Percentiles rank a stretch among this genome's conserved stretches.
Evolutionary conservation across 257 asterid species (phyloP).

Genomic region (Nicotiana undulata): DNA sequence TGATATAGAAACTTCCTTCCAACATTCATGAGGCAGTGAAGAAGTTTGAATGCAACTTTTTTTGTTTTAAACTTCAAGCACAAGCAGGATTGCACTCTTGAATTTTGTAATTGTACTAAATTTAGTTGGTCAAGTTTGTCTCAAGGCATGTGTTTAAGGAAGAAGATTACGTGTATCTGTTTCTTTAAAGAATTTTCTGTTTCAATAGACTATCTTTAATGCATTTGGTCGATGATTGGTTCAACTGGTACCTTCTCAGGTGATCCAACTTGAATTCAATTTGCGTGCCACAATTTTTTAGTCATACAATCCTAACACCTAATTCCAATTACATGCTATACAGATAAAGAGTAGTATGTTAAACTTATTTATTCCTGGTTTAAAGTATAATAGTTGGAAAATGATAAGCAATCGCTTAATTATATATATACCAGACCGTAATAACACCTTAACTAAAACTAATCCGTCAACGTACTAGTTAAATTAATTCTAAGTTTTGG

Average conservation of each 20-base stretch:
- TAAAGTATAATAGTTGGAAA: too few species aligned
- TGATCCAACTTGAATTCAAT: not conserved
- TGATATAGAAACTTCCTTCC: not conserved
- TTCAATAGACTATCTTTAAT: not conserved
- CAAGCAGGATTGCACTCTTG: not conserved
- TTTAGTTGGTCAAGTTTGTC: not conserved
- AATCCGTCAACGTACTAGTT: too few species aligned
- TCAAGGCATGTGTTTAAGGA: not conserved
- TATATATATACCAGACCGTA: too few species aligned
- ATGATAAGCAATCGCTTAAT: too few species aligned
- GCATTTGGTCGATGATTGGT: not conserved
- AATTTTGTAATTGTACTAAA: slow-evolving; percentile 6
- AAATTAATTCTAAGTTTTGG: not conserved
- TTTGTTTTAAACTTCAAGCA: not conserved
- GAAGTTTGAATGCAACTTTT: not conserved
- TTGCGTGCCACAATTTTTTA: too few species aligned
- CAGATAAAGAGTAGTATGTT: not conserved
- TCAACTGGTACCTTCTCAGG: not conserved
- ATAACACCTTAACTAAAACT: too few species aligned
- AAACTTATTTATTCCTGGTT: too few species aligned
- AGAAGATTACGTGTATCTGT: not conserved
- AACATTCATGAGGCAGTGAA: not conserved
- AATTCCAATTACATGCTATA: not conserved
- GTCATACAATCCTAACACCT: not conserved
- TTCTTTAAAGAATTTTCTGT: not conserved